These are phyloP conservation scores for Maudiozyma pseudohumilis DNA, from an alignment of 805 yeast genomes.

Conservation along the genomic window DNA sequence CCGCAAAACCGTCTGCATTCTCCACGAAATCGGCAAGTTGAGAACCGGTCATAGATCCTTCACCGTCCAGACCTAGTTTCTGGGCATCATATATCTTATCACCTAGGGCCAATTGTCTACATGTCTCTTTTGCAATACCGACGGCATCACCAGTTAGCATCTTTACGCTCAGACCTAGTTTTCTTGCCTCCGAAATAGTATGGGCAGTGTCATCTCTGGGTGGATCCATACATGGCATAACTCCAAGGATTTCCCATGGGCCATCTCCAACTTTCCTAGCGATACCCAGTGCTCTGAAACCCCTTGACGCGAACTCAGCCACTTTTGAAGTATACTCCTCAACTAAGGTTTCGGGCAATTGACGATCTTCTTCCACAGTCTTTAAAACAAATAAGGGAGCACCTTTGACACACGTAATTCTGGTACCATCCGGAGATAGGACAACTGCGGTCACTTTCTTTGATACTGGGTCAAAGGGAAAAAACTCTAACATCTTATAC, in stretches of 20 bases:
- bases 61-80: constrained; percentile 91
- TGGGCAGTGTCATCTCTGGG: constrained; percentile 97
- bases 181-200: constrained; percentile 85
- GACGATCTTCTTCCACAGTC: constrained; percentile 95
- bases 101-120: constrained; percentile 95
- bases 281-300: constrained; percentile 97
- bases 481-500: constrained; percentile 91
- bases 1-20: constrained; percentile 97
- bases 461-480: constrained; percentile 96
- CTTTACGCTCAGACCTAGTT: constrained; percentile 87
- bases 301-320: constrained; percentile 95
- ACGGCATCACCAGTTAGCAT: constrained; percentile 99
- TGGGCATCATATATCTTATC: constrained; percentile 94
- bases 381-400: constrained; percentile 94
- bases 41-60: constrained; percentile 94
- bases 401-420: constrained; percentile 93
- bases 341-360: constrained; percentile 85
- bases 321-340: constrained; percentile 94
- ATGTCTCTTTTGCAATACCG: constrained; percentile 96
- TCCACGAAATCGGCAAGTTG: constrained; percentile 95
- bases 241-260: constrained; percentile 95
- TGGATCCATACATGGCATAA: constrained; percentile 98
- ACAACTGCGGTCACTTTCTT: constrained; percentile 92
- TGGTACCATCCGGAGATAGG: constrained; percentile 91
- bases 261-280: constrained; percentile 98